Evolutionary conservation across 495 filamentous ascomycete species (phyloP).

Genomic region (Hypoxylon trugodes): DNA sequence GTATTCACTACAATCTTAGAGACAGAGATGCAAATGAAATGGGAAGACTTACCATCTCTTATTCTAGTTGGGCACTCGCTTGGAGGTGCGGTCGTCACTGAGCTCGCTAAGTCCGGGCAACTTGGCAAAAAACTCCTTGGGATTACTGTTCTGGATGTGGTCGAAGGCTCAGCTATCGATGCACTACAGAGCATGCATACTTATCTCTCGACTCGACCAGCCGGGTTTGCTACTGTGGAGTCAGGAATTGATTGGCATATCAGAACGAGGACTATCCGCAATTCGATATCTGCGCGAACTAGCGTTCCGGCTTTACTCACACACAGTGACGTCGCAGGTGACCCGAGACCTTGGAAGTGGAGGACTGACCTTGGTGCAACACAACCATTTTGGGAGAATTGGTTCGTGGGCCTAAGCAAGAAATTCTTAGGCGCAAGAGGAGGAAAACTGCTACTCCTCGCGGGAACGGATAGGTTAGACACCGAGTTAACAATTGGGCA

Average conservation of each 20-base stretch:
- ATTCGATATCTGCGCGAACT: conserved; percentile 77
- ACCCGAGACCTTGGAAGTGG: conserved; percentile 76
- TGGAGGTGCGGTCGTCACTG: conserved; percentile 92
- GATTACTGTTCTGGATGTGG: conserved; percentile 93
- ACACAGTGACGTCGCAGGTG: conserved; percentile 44
- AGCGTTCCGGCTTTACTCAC: conserved; percentile 87
- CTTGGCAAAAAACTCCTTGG: conserved; percentile 77
- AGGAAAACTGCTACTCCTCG: conserved; percentile 89
- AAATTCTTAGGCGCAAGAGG: conserved; percentile 88
- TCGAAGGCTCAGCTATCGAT: conserved; percentile 87
- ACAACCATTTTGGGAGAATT: conserved; percentile 91
- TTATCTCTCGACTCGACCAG: conserved; percentile 85
- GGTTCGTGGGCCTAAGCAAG: conserved; percentile 86
- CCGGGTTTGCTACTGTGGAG: conserved; percentile 73
- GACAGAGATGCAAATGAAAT: conserved; percentile 69
- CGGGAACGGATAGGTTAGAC: conserved; percentile 92
- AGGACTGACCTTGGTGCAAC: conserved; percentile 84
- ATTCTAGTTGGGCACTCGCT: conserved; percentile 93
- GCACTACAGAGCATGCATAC: conserved; percentile 94
- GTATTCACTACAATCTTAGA: conserved; percentile 72
- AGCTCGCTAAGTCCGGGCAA: conserved; percentile 72
- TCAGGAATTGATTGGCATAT: conserved; percentile 95
- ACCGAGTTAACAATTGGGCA: conserved; percentile 96
- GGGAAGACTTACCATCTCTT: conserved; percentile 75
- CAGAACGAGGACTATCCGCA: conserved; percentile 87